phyloP scores from a whole-genome alignment of 192 early-diverging fungal species.

The Coemansia sp. region DNA sequence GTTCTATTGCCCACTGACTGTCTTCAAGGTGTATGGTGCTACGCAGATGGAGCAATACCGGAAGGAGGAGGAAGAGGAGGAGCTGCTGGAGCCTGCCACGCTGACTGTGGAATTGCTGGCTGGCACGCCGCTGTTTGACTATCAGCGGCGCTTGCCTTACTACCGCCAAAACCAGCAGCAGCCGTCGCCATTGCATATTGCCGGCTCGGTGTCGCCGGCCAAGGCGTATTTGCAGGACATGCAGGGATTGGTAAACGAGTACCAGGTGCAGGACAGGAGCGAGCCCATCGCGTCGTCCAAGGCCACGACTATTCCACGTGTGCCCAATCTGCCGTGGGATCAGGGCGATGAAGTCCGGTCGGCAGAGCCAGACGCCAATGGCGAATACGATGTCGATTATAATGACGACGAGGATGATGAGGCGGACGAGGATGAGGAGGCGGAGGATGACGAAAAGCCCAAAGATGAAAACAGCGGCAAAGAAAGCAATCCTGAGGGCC shows the following conservation, averaged over 20 bases:
- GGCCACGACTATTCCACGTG: constrained; percentile 29
- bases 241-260: constrained; percentile 37
- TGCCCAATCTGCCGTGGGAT: constrained; percentile 40
- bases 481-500: background rate
- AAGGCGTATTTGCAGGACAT: constrained; percentile 47
- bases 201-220: constrained; percentile 21
- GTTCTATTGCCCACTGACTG: constrained; percentile 90
- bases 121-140: constrained; percentile 23
- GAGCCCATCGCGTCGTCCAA: constrained; percentile 11
- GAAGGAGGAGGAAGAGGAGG: constrained; percentile 55
- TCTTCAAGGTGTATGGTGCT: constrained; percentile 86
- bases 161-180: constrained; percentile 13
- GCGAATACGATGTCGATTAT: constrained; percentile 34
- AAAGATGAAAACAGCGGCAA: background rate
- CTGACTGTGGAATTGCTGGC: constrained; percentile 31
- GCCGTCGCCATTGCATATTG: constrained; percentile 30
- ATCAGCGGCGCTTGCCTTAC: constrained; percentile 28
- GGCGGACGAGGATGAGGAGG: constrained; percentile 19
- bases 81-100: constrained; percentile 38
- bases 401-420: constrained; percentile 21
- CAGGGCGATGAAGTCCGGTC: constrained; percentile 7
- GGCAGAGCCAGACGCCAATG: constrained; percentile 12
- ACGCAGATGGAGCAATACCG: constrained; percentile 88
- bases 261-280: constrained; percentile 17
- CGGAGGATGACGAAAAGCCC: background rate